Base-by-base conservation (phyloP, 768 basidiomycete species). In the Auriculariales sp. region DNA sequence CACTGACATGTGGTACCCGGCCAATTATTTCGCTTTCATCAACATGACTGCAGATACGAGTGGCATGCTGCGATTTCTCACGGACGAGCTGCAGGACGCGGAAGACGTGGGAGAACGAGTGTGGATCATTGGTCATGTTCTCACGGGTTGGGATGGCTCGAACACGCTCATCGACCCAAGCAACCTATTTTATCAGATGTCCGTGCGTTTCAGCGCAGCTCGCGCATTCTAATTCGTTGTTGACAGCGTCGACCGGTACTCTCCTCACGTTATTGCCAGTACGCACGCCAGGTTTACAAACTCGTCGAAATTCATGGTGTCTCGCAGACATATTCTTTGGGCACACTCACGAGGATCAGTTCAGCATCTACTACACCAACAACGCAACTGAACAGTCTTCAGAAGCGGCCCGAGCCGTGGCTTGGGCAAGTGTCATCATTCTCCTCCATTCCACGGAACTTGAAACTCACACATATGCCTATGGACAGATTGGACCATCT, bases 1-100 rank as follows among this genome's bases (percentile, higher is more conserved):
- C 60, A 86, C 83, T 15, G 79, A 87, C 59, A 57, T 86, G 49
- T 88, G 84, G 60, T 49, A 55, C 53, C 78, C 78, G 46, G 68
- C 77, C 11, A 88, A 88, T 59, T 77, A 73, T 54, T 83, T 85
- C 65, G 82, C 81, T 60, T 88, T 81, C 57, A 79, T 87, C 64
- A 83, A 87, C 56, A 70, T 83, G 58, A 78, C 77, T 22, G 73
- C 79, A 10, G 85, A 88, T 61, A 68, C 68, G 33, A 85, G 81
- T 36, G 83, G 84, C 19, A 82, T 86, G 77, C 66, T 87, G 56
- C 71, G 81, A 31, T 86, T 84, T 64, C 57, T 88, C 54, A 86
- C 84, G 4, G 78, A 84, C 52, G 82, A 87, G 59, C 65, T 87
- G 12, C 84, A 88, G 61, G 78, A 70, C 48, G 83, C 84, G 6